Percentiles rank a stretch among this genome's conserved stretches.
These are phyloP conservation scores for Sporothrix brunneoviolacea DNA, from an alignment of 2,329 filamentous ascomycete genomes.

Conservation along the genomic window DNA sequence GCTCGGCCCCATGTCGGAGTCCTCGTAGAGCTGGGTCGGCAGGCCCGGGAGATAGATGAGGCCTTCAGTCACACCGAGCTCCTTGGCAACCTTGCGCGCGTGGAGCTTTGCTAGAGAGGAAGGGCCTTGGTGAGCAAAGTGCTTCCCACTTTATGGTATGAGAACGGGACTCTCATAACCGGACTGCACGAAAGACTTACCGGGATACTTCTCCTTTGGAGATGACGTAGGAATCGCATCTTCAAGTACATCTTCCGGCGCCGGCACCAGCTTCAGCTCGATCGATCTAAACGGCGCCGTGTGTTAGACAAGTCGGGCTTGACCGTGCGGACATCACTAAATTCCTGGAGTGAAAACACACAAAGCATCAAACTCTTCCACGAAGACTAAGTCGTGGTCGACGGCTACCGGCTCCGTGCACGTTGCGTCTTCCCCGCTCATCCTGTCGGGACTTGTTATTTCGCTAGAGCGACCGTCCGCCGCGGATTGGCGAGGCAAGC, in stretches of 20 bases:
- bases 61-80: conserved; percentile 43
- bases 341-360: too few species aligned
- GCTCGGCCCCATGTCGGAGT: conserved; percentile 50
- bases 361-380: conserved; percentile 51
- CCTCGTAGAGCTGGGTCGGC: conserved; percentile 44
- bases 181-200: too few species aligned
- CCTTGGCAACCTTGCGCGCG: conserved; percentile 48
- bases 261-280: conserved; percentile 28
- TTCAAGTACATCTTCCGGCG: background rate
- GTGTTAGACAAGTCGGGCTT: background rate
- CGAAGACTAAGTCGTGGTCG: conserved; percentile 37
- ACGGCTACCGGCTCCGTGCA: conserved; percentile 11
- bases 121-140: too few species aligned
- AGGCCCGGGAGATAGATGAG: conserved; percentile 52
- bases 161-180: too few species aligned
- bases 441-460: too few species aligned
- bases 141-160: too few species aligned
- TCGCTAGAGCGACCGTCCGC: too few species aligned
- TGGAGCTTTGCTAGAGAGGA: conserved; percentile 44
- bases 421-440: background rate
- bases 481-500: conserved; percentile 15
- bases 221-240: background rate
- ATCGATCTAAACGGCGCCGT: conserved; percentile 26
- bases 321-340: too few species aligned
- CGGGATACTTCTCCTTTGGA: conserved; percentile 27